Evolutionary conservation across 306 rosid species (phyloP).

Genomic region (Pachyrhizus erosus): DNA sequence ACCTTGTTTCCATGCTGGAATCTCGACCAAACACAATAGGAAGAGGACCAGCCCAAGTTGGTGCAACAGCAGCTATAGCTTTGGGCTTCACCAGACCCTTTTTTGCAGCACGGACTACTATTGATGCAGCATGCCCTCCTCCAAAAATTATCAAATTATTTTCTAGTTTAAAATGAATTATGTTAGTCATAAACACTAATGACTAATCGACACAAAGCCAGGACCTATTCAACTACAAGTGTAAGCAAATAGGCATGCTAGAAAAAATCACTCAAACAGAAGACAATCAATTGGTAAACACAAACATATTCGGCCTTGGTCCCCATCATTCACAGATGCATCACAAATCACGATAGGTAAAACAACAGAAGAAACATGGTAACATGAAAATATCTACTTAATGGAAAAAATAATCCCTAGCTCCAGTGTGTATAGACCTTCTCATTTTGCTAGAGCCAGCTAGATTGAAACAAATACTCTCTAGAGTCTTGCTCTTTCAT

Average conservation of each 20-base stretch:
- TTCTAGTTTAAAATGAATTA: slow-evolving; percentile 55
- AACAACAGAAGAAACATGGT: slow-evolving; percentile 18
- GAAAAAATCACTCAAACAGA: slow-evolving; percentile 12
- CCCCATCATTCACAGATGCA: slow-evolving; percentile 5
- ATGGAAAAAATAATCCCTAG: slow-evolving; percentile 2
- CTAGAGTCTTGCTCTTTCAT: neutral
- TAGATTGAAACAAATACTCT: slow-evolving; percentile 16
- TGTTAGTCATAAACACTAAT: slow-evolving; percentile 32
- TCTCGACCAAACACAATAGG: slow-evolving; percentile 96
- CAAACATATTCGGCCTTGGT: neutral
- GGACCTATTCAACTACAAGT: slow-evolving; percentile 2
- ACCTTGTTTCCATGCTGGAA: slow-evolving; percentile 94
- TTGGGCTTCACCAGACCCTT: slow-evolving; percentile 78
- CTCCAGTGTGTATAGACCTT: neutral
- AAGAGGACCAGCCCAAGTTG: slow-evolving; percentile 99
- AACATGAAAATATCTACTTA: neutral
- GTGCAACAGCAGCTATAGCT: slow-evolving; percentile 92
- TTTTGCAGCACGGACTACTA: slow-evolving; percentile 78
- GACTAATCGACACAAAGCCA: neutral
- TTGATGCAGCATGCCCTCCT: slow-evolving; percentile 91
- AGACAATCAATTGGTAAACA: slow-evolving; percentile 32
- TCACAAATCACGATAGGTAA: neutral
- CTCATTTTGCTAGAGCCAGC: slow-evolving; percentile 8
- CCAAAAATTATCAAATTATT: slow-evolving; percentile 80
- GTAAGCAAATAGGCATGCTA: slow-evolving; percentile 9